Conservation (phyloP, 2,329 filamentous ascomycete species). For the Aaosphaeria pasadenensis region DNA sequence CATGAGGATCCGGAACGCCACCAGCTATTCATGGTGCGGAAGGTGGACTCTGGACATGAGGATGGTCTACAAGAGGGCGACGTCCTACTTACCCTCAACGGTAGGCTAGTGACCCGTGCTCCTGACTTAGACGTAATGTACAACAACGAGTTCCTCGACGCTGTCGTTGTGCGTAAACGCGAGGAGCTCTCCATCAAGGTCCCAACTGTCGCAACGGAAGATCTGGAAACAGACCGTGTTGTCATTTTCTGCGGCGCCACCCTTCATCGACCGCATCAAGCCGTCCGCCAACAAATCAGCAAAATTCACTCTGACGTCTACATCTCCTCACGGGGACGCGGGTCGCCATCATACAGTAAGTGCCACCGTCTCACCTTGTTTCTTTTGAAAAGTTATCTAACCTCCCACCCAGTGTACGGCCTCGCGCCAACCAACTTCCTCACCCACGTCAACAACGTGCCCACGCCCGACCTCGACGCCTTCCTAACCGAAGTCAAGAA, state of each 20-base stretch:
- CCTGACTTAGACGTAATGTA: conserved; percentile 97
- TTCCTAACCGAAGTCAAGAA: conserved; percentile 80
- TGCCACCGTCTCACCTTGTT: conserved; percentile 44
- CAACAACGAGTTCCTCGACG: conserved; percentile 76
- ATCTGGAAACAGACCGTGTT: conserved; percentile 88
- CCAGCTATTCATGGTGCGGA: conserved; percentile 97
- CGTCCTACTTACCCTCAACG: conserved; percentile 86
- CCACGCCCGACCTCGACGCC: conserved; percentile 75
- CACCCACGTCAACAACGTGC: conserved; percentile 86
- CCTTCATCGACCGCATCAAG: conserved; percentile 89
- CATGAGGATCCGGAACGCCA: conserved; percentile 86
- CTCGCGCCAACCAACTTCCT: conserved; percentile 97
- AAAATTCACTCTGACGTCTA: conserved; percentile 97
- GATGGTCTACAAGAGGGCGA: conserved; percentile 81
- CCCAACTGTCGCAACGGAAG: conserved; percentile 81
- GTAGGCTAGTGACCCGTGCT: conserved; percentile 87
- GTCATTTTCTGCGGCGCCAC: conserved; percentile 95
- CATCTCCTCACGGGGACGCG: conserved; percentile 68
- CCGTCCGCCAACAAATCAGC: conserved; percentile 94
- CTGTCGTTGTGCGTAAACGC: conserved; percentile 81
- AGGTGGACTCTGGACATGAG: conserved; percentile 67
- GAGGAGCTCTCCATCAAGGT: conserved; percentile 74
- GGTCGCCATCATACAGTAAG: conserved; percentile 33
- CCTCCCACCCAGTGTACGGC: conserved; percentile 56
- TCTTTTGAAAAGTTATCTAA: conserved; percentile 70